A percentile compares a stretch with the other conserved stretches of the same genome.
These are phyloP conservation scores for Aspergillus hortae DNA, from an alignment of 2,329 filamentous ascomycete genomes.

Conservation along the genomic window DNA sequence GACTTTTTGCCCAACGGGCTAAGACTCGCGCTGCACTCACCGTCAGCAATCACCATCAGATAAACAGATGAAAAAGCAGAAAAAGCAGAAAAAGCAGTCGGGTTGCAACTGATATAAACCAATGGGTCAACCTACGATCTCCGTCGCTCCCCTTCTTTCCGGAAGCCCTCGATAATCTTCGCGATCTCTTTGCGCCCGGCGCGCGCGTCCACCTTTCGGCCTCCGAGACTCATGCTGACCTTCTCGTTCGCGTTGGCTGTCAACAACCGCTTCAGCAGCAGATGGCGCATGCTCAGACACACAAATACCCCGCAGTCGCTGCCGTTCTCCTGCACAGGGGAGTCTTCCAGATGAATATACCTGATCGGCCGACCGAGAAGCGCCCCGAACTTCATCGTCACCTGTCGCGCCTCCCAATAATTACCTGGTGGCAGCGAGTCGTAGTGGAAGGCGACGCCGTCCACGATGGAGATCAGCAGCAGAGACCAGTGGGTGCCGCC, in stretches of 20 bases:
- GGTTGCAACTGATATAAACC: too few species aligned
- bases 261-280: slow-evolving; percentile 81
- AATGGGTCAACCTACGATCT: slow-evolving; percentile 64
- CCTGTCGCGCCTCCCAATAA: slow-evolving; percentile 65
- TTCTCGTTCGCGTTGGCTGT: slow-evolving; percentile 77
- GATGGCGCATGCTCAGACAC: slow-evolving; percentile 88
- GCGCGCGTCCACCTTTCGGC: slow-evolving; percentile 75
- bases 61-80: neutral
- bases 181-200: slow-evolving; percentile 87
- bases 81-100: neutral
- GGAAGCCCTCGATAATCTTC: slow-evolving; percentile 78
- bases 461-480: slow-evolving; percentile 81
- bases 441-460: slow-evolving; percentile 94
- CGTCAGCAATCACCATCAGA: neutral
- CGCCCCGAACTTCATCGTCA: slow-evolving; percentile 64
- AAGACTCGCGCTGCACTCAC: slow-evolving; percentile 15
- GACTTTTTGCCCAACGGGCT: slow-evolving; percentile 22
- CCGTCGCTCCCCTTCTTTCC: slow-evolving; percentile 82
- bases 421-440: slow-evolving; percentile 80
- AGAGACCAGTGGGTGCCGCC: slow-evolving; percentile 94
- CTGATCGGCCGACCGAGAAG: slow-evolving; percentile 64
- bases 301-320: slow-evolving; percentile 96
- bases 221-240: slow-evolving; percentile 89
- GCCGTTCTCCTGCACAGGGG: slow-evolving; percentile 85
- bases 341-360: slow-evolving; percentile 79